Evolutionary conservation across 2,329 filamentous ascomycete genomes (phyloP).

Genomic region (Triangularia setosa): DNA sequence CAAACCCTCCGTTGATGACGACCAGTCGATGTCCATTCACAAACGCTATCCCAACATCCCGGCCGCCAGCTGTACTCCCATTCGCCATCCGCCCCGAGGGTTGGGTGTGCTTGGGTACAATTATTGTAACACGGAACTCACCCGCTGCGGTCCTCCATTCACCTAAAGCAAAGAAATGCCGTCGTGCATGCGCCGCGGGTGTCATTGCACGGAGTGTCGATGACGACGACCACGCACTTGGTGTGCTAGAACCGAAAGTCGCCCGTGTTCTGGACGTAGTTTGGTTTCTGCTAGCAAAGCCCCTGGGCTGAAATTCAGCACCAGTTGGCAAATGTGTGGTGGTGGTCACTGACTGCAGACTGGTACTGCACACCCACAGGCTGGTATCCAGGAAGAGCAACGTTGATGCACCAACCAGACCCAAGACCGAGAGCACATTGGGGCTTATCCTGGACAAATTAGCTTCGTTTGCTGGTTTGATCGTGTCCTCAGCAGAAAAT

Average conservation of each 20-base stretch:
- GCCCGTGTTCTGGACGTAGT: not conserved
- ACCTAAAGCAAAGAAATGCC: conserved; percentile 24
- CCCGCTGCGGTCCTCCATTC: not conserved
- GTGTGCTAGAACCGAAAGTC: not conserved
- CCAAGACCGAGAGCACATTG: conserved; percentile 17
- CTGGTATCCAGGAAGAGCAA: conserved; percentile 27
- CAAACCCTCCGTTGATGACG: conserved; percentile 9
- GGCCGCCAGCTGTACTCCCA: not conserved
- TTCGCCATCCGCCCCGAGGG: conserved; percentile 3
- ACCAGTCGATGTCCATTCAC: conserved; percentile 1
- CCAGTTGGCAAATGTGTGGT: not conserved
- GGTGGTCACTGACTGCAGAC: conserved; percentile 15
- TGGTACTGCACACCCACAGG: conserved; percentile 29
- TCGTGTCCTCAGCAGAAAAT: not conserved
- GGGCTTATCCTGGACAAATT: not conserved
- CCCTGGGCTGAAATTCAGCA: not conserved
- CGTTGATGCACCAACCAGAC: conserved; percentile 9
- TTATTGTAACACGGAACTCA: conserved; percentile 4
- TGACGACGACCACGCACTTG: not conserved
- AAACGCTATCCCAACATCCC: conserved; percentile 9
- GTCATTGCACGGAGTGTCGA: not conserved
- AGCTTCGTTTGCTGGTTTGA: not conserved
- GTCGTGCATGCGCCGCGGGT: not conserved
- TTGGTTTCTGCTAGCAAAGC: not conserved
- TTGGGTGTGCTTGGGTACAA: not conserved